phyloP scores from a whole-genome alignment of 495 filamentous ascomycete genomes.

The Aspergillus carlsbadensis region DNA sequence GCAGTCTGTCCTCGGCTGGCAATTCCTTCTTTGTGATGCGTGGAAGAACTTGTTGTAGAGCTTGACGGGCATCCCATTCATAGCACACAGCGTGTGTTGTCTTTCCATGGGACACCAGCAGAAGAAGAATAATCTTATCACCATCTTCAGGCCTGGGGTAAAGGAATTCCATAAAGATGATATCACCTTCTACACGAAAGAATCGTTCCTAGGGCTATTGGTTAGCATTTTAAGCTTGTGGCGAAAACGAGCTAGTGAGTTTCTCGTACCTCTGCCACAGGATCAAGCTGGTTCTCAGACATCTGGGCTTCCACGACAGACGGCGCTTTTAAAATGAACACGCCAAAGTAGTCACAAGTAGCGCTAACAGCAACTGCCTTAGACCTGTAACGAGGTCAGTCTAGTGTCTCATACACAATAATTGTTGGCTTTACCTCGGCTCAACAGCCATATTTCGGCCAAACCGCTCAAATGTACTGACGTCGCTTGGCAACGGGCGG shows the following conservation, averaged over 20 bases:
- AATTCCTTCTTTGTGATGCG: constrained; percentile 51
- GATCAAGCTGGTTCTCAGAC: constrained; percentile 29
- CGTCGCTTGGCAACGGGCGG: constrained; percentile 55
- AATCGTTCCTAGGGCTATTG: constrained; percentile 45
- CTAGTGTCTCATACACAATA: background rate
- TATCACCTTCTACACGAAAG: constrained; percentile 65
- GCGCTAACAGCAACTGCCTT: constrained; percentile 66
- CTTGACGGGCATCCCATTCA: constrained; percentile 64
- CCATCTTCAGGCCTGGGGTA: constrained; percentile 62
- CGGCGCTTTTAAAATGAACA: constrained; percentile 48
- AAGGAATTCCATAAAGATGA: constrained; percentile 86
- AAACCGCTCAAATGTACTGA: constrained; percentile 55
- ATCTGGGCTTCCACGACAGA: constrained; percentile 37
- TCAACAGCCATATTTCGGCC: constrained; percentile 83
- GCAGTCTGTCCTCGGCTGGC: constrained; percentile 59
- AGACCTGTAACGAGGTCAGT: constrained; percentile 43
- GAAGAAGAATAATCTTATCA: constrained; percentile 67
- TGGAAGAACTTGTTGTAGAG: constrained; percentile 32
- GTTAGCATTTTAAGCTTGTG: background rate
- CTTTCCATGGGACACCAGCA: constrained; percentile 62
- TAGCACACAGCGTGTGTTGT: constrained; percentile 66
- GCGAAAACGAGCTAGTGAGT: background rate
- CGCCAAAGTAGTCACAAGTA: constrained; percentile 52
- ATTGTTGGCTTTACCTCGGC: constrained; percentile 52
- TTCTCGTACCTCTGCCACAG: constrained; percentile 34